Base-by-base conservation (phyloP, 495 filamentous ascomycete genomes). In the Aspergillus cavernicola region DNA sequence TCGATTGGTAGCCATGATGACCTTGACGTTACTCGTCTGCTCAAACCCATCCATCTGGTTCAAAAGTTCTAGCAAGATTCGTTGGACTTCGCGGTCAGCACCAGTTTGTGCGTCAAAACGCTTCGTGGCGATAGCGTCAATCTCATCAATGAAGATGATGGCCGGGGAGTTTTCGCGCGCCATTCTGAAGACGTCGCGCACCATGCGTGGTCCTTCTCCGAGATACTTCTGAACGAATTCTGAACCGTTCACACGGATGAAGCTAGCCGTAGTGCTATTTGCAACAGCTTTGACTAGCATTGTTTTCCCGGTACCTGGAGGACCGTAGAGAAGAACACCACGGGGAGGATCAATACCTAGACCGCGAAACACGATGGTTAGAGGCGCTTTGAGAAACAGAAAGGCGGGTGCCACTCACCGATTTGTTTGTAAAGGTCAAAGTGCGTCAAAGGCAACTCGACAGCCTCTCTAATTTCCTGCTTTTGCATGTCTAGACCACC, bases 41-140 rank as follows among this genome's bases (percentile, higher is more conserved):
- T 98, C 93, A 74, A 98, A 98, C 56, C 93, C 93, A 71, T 98
- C 93, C 93, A 98, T 97, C 73, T 98, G 93, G 74, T 98, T 98
- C 52, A 98, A 84, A 54, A 98, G 77, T 68, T 98, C 93, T 50
- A 98, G 83, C 52, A 98, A 74, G 63, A 97, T 98, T 77, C 93
- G 90, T 76, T 98, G 93, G 20, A 98, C 93, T 72, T 98, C 93
- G 67, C 93, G 84, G 65, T 98, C 93, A 38, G 95, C 93, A 62
- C 93, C 93, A 10, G 92, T 97, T 70, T 97, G 93, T 35, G 95
- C 93, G 64, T 98, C 93, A 70, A 98, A 97, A 64, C 93, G 95
- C 74, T 97, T 97, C 26, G 93, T 97, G 35, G 93, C 93, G 67
- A 98, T 97, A 51, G 93, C 95, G 66, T 98, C 93, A 59, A 98